These are phyloP conservation scores for Moesziomyces antarcticus DNA, from an alignment of 1,284 basidiomycete species.

Conservation along the genomic window DNA sequence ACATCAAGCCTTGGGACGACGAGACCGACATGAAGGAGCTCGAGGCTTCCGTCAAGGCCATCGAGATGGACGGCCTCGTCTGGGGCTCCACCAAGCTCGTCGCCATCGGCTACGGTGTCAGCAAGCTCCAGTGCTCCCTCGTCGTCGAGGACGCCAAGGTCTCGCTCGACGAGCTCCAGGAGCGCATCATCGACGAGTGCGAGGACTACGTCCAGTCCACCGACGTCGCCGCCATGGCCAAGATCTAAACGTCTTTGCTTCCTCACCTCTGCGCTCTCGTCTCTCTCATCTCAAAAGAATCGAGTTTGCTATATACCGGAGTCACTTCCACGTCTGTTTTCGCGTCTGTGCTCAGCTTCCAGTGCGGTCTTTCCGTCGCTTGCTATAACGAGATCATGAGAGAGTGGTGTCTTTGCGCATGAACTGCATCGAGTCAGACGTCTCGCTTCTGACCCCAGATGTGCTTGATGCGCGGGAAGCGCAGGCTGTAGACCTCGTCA, in stretches of 20 bases:
- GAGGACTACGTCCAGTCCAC: slow-evolving; percentile 96
- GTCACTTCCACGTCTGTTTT: neutral
- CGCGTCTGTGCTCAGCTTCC: neutral
- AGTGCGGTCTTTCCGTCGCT: slow-evolving; percentile 18
- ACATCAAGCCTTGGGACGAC: slow-evolving; percentile 98
- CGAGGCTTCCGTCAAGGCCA: slow-evolving; percentile 84
- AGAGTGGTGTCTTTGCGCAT: slow-evolving; percentile 2
- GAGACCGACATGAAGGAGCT: slow-evolving; percentile 95
- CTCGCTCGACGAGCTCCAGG: slow-evolving; percentile 90
- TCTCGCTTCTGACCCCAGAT: slow-evolving; percentile 43
- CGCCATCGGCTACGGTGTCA: slow-evolving; percentile 91
- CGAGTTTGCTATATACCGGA: slow-evolving; percentile 36
- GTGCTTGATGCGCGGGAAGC: slow-evolving; percentile 57
- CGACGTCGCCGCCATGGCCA: slow-evolving; percentile 72
- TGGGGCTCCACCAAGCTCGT: slow-evolving; percentile 91
- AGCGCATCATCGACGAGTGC: slow-evolving; percentile 71
- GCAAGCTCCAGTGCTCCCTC: slow-evolving; percentile 90
- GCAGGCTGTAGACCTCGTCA: slow-evolving; percentile 33
- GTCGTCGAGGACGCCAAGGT: slow-evolving; percentile 97
- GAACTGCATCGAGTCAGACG: slow-evolving; percentile 10
- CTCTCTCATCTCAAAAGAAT: slow-evolving; percentile 1
- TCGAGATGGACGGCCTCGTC: slow-evolving; percentile 90
- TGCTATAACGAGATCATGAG: neutral
- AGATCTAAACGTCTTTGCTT: slow-evolving; percentile 55
- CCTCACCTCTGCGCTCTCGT: neutral